phyloP scores from a whole-genome alignment of 495 filamentous ascomycete species.

The Cryomyces antarcticus region DNA sequence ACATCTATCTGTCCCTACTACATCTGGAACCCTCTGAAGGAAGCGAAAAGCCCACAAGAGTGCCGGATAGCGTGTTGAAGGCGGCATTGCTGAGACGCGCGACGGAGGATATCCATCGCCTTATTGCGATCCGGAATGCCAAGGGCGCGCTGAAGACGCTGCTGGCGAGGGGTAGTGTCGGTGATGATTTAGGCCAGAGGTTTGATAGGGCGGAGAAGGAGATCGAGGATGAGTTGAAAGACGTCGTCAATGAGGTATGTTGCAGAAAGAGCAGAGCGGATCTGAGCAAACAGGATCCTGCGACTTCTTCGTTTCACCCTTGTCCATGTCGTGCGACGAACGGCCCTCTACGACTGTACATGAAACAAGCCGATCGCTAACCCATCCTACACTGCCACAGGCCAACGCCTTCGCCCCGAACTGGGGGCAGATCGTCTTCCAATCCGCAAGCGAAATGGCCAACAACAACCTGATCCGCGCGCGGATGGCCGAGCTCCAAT shows the following conservation, averaged over 20 bases:
- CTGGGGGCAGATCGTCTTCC: constrained; percentile 92
- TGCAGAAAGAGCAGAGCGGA: too few relatives aligned
- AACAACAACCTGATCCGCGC: constrained; percentile 43
- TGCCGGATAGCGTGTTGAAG: constrained; percentile 72
- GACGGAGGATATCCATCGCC: constrained; percentile 73
- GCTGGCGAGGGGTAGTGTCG: constrained; percentile 75
- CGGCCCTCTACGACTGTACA: not conserved
- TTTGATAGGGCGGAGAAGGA: constrained; percentile 85
- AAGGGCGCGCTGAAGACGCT: constrained; percentile 71
- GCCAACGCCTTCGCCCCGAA: constrained; percentile 70
- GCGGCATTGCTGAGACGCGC: constrained; percentile 82
- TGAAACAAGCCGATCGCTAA: not conserved
- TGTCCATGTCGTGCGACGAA: too few relatives aligned
- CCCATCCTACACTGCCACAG: constrained; percentile 16
- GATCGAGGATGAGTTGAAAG: constrained; percentile 85
- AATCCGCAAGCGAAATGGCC: constrained; percentile 72
- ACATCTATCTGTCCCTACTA: too few relatives aligned
- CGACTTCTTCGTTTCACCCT: too few relatives aligned
- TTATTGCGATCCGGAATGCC: constrained; percentile 63
- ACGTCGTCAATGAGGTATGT: constrained; percentile 75
- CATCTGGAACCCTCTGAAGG: constrained; percentile 45
- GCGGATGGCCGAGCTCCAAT: constrained; percentile 42
- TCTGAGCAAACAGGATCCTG: too few relatives aligned
- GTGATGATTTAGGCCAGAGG: constrained; percentile 90
- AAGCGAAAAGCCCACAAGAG: constrained; percentile 41